phyloP scores from a whole-genome alignment of 2,329 filamentous ascomycete genomes.

The Rhexocercosporidium sp. region DNA sequence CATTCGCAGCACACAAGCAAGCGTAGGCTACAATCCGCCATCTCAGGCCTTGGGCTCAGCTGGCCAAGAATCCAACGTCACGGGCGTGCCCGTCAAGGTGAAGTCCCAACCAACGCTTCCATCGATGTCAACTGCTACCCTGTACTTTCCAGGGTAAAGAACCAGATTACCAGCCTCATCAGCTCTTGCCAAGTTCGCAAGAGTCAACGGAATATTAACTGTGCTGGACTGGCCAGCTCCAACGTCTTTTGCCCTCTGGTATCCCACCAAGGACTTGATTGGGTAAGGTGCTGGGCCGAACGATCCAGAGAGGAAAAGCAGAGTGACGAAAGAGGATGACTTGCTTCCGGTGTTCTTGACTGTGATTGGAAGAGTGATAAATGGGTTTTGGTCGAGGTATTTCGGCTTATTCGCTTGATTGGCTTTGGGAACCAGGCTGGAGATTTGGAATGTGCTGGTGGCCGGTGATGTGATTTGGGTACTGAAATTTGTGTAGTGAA shows the following conservation, averaged over 20 bases:
- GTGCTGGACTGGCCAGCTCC: not conserved
- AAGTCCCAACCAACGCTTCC: not conserved
- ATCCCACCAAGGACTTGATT: conserved; percentile 57
- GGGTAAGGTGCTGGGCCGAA: conserved; percentile 57
- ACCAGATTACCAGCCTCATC: not conserved
- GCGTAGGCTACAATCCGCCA: too few relatives aligned
- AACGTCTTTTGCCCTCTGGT: conserved; percentile 35
- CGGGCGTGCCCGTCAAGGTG: not conserved
- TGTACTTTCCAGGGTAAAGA: not conserved
- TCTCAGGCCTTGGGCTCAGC: too few relatives aligned
- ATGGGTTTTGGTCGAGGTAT: conserved; percentile 40
- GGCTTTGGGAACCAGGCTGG: not conserved
- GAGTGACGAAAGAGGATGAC: conserved; percentile 57
- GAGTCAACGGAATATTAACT: too few relatives aligned
- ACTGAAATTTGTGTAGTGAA: conserved; percentile 40
- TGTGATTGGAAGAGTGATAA: conserved; percentile 43
- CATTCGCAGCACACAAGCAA: too few relatives aligned
- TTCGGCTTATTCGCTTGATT: not conserved
- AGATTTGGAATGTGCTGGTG: conserved; percentile 15
- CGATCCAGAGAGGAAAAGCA: conserved; percentile 54
- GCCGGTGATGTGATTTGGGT: not conserved
- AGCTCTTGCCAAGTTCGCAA: too few relatives aligned
- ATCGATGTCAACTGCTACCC: not conserved
- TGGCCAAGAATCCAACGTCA: not conserved
- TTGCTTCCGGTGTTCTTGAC: conserved; percentile 56